These are phyloP conservation scores for Hypoxylon cercidicola DNA, from an alignment of 495 filamentous ascomycete genomes.

Conservation along the genomic window DNA sequence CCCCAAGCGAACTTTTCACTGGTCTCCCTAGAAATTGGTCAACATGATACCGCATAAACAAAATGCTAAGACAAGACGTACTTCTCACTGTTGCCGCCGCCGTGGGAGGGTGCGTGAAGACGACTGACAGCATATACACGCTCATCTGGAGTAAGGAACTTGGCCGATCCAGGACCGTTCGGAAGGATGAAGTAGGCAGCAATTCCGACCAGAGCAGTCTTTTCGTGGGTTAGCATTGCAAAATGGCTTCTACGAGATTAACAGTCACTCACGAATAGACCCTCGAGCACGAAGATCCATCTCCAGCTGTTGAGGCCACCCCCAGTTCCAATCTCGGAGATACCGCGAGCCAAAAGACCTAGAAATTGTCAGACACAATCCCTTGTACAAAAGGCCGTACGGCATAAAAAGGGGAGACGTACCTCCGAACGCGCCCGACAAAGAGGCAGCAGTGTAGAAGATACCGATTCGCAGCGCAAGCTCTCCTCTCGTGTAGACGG, in stretches of 20 bases:
- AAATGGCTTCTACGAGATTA: background rate
- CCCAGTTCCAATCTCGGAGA: conserved; percentile 51
- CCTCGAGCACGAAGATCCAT: conserved; percentile 66
- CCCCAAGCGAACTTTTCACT: conserved; percentile 70
- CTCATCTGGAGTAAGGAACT: conserved; percentile 62
- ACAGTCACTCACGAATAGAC: conserved; percentile 55
- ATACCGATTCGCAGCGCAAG: conserved; percentile 64
- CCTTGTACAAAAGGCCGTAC: background rate
- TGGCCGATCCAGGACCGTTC: conserved; percentile 65
- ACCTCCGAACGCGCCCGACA: conserved; percentile 68
- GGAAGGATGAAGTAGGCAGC: conserved; percentile 66
- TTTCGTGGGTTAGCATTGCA: background rate
- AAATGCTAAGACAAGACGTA: conserved; percentile 13
- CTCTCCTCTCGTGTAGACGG: conserved; percentile 59
- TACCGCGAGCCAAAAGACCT: conserved; percentile 59
- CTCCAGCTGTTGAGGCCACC: conserved; percentile 58
- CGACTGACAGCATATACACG: conserved; percentile 51
- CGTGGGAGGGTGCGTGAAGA: conserved; percentile 47
- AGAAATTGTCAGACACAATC: conserved; percentile 8
- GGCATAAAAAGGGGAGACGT: conserved; percentile 8
- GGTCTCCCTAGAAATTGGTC: conserved; percentile 33
- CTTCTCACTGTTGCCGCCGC: conserved; percentile 46
- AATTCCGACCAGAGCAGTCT: conserved; percentile 65
- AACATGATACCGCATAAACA: conserved; percentile 20
- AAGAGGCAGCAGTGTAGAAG: conserved; percentile 63